Percentiles rank a stretch among this genome's conserved stretches.
Evolutionary conservation across 306 rosid genomes (phyloP).

Genomic region (Gastrolobium bilobum): DNA sequence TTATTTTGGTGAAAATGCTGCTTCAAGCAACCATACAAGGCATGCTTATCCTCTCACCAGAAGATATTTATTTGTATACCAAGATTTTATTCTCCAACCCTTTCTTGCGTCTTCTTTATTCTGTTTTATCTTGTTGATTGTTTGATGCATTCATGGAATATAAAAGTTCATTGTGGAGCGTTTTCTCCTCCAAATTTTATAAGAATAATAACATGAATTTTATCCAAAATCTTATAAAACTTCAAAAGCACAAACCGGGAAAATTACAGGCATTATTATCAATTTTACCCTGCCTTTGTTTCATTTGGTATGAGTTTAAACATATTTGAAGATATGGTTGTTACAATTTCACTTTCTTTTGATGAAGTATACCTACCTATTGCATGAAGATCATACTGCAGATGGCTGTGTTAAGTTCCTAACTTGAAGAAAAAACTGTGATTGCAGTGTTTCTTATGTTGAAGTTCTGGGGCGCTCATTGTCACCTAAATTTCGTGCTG

Average conservation of each 20-base stretch:
- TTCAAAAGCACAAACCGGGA: not conserved
- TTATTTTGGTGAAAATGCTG: not conserved
- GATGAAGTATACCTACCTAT: slow-evolving; percentile 2
- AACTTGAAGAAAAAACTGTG: slow-evolving; percentile 42
- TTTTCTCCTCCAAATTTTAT: not conserved
- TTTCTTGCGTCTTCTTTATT: not conserved
- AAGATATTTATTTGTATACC: not conserved
- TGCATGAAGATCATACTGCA: not conserved
- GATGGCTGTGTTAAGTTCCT: slow-evolving; percentile 33
- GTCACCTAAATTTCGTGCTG: slow-evolving; percentile 72
- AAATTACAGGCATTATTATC: not conserved
- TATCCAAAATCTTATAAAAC: not conserved
- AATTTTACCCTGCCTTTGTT: not conserved
- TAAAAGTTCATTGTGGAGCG: not conserved
- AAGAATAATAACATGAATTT: too few relatives aligned
- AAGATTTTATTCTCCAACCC: not conserved
- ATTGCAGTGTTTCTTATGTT: slow-evolving; percentile 79
- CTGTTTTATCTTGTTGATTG: not conserved
- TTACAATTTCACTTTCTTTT: not conserved
- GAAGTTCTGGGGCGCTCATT: slow-evolving; percentile 70
- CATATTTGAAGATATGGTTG: not conserved
- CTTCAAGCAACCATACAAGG: not conserved
- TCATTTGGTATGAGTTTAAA: not conserved
- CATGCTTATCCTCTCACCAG: not conserved
- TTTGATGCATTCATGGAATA: not conserved